Evolutionary conservation across 306 rosid genomes (phyloP), one percentile per base, ranked within the genome.

Genomic region (Lagenaria siceraria): DNA sequence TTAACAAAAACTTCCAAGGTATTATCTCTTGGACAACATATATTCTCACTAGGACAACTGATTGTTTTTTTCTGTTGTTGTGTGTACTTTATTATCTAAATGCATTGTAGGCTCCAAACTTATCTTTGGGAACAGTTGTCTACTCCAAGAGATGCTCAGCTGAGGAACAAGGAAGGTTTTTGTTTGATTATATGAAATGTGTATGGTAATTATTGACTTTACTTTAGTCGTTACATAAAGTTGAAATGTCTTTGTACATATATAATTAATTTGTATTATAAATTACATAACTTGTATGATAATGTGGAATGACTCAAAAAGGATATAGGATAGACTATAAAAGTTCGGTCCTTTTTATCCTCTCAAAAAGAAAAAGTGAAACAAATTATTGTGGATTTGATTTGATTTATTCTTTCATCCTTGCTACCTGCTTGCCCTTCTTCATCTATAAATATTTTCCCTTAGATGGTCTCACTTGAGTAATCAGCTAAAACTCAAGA

Each of bases 321-420:
- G 75, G 75, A 46, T 46, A 24, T 70, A 43, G 52, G 75, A 70
- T 70, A 70, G 52, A 70, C 56, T 42, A 70, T 24, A 70, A 70
- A 70, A 70, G 75, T 70, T 70, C 6, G 56, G 75, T 70, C 18
- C 75, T 70, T 70, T 70, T 70, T 70, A 70, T 70, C 75, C 58
- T 70, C 19, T 46, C 53, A 69, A 69, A 68, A 69, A 42, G 75
- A 70, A 70, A 68, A 70, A 15, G 56, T 24, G 5, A 27, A 25
- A 27, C 38, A 70, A 70, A 43, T 24, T 70, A 70, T 70, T 42
- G 36, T 70, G 33, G 56, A 46, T 24, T 46, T 70, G 38, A 70
- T 70, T 70, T 70, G 2, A 51, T 42, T 49, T 70, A 70, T 70
- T 70, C 36, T 70, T 24, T 8, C 54, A 10, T 17, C 33, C 33